Base-by-base conservation (phyloP, 2,329 filamentous ascomycete genomes). In the Aspergillus ochraceoroseus region DNA sequence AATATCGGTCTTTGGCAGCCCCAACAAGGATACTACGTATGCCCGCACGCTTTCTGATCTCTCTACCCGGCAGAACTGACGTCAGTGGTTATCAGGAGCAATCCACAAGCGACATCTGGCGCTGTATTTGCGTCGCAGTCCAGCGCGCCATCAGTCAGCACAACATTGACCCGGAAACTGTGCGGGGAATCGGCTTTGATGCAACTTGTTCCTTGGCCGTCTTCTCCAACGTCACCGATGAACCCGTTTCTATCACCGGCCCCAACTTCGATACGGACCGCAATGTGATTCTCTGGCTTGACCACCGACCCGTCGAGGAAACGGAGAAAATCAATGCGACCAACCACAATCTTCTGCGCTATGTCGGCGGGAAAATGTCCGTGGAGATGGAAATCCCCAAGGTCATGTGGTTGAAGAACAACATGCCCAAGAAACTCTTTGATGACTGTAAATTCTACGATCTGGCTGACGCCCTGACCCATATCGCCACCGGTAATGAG, bases 331-430 rank as follows among this genome's bases (percentile, higher is more conserved):
- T 98, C 71, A 98, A 98, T 65, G 80, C 80, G 39, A 96, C 92
- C 2, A 76, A 82, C 38, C 92, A 98, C 72, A 92, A 94, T 65
- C 74, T 98, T 38, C 79, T 98, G 44, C 85, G 88, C 58, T 98
- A 98, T 61, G 92, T 98, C 12, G 92, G 92, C 54, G 92, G 92
- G 49, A 90, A 85, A 63, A 98, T 98, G 92, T 95, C 87, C 63
- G 90, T 95, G 51, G 92, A 98, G 73, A 98, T 98, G 92, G 92
- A 98, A 66, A 94, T 98, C 41, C 92, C 92, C 49, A 98, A 98
- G 70, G 87, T 95, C 1, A 75, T 96, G 43, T 98, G 92, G 92
- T 76, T 98, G 61, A 96, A 96, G 76, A 95, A 95, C 67, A 79
- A 96, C 69, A 96, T 98, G 92, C 85, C 92, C 2, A 76, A 84